Evolutionary conservation across 805 yeast genomes (phyloP).

Genomic region (Cyberlindnera amylophila): DNA sequence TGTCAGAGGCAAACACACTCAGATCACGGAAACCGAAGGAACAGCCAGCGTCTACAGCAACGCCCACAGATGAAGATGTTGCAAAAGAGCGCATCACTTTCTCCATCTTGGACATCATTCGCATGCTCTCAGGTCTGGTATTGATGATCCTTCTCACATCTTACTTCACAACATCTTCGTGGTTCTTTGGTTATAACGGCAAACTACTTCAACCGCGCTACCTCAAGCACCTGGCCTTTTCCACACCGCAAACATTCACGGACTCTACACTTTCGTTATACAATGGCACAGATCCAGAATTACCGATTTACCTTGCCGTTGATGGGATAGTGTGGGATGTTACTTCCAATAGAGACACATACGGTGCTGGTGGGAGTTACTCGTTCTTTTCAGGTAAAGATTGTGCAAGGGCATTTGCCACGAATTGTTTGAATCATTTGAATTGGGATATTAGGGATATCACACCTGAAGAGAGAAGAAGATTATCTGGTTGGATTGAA

Average conservation of each 20-base stretch:
- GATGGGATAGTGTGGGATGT: conserved; percentile 57
- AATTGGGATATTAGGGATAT: conserved; percentile 53
- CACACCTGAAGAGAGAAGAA: conserved; percentile 30
- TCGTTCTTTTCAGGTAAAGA: conserved; percentile 49
- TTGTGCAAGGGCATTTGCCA: conserved; percentile 52
- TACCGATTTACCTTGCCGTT: conserved; percentile 49
- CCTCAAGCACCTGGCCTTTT: conserved; percentile 19
- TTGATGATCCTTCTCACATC: conserved; percentile 15
- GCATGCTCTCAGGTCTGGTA: conserved; percentile 22
- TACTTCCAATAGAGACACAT: conserved; percentile 35
- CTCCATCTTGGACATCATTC: conserved; percentile 18
- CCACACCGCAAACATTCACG: conserved; percentile 30
- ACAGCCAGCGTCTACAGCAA: neutral
- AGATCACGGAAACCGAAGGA: no score
- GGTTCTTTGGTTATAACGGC: conserved; percentile 48
- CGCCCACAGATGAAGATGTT: neutral
- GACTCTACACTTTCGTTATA: conserved; percentile 36
- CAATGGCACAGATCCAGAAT: conserved; percentile 38
- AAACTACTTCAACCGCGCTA: conserved; percentile 38
- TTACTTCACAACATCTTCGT: conserved; percentile 19
- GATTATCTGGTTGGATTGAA: conserved; percentile 27
- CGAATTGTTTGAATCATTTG: conserved; percentile 55
- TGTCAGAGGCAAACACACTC: no score
- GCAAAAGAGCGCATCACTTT: conserved; percentile 1
- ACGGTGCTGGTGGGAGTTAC: conserved; percentile 48